Conservation (phyloP, 2,329 filamentous ascomycete genomes). For the Fonsecaea monophora region DNA sequence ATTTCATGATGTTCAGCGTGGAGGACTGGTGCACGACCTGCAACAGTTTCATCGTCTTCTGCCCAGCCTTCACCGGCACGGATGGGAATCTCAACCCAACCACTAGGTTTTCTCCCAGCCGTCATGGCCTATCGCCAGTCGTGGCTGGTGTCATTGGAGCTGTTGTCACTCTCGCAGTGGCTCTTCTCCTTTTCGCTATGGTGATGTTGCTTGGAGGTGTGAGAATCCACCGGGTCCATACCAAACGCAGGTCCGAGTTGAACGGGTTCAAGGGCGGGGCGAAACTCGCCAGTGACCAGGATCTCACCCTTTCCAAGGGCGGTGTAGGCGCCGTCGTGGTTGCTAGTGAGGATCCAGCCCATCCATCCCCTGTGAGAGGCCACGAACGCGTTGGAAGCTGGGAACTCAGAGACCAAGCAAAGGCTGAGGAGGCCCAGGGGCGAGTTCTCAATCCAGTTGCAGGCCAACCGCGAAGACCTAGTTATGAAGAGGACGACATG, state of each 20-base stretch:
- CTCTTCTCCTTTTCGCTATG: constrained; percentile 49
- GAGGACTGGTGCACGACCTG: constrained; percentile 62
- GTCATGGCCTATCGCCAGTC: constrained; percentile 44
- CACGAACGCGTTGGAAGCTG: constrained; percentile 65
- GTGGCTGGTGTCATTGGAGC: constrained; percentile 65
- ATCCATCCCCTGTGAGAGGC: constrained; percentile 43
- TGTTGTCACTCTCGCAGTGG: constrained; percentile 57
- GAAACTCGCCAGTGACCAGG: constrained; percentile 62
- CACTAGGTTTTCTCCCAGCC: constrained; percentile 13
- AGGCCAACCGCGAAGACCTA: constrained; percentile 44
- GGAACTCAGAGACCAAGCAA: constrained; percentile 55
- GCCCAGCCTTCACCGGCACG: constrained; percentile 48
- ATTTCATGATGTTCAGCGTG: constrained; percentile 53
- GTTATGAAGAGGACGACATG: constrained; percentile 55
- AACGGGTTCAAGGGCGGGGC: constrained; percentile 64
- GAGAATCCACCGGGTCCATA: constrained; percentile 51
- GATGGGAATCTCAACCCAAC: constrained; percentile 24
- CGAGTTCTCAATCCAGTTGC: constrained; percentile 23
- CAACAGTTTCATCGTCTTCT: constrained; percentile 58
- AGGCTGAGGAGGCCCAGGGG: constrained; percentile 32
- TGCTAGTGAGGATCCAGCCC: constrained; percentile 38
- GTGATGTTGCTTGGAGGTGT: constrained; percentile 53
- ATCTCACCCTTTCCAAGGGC: constrained; percentile 57
- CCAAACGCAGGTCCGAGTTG: constrained; percentile 47
- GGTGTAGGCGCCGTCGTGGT: constrained; percentile 47